Percentiles rank a stretch among this genome's conserved stretches.
These are phyloP conservation scores for Chlamydomonas eustigma DNA, from an alignment of 139 green algal species.

Conservation along the genomic window DNA sequence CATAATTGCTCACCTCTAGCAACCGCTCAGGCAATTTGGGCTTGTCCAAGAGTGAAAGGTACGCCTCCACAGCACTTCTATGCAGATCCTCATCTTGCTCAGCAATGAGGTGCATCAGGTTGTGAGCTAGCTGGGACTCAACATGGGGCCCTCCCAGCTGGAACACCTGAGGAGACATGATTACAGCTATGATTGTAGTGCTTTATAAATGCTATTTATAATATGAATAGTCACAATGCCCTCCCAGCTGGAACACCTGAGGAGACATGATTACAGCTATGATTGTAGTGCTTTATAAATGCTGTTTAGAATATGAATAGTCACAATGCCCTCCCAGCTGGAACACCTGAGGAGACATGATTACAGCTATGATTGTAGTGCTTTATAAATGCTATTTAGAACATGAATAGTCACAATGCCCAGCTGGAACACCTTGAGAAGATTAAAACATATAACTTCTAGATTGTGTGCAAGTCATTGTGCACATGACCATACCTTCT, in stretches of 20 bases:
- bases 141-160: conserved; percentile 80
- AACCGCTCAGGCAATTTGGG: conserved; percentile 61
- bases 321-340: conserved; percentile 79
- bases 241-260: conserved; percentile 78
- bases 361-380: background rate
- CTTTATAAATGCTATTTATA: background rate
- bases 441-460: background rate
- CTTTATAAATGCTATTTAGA: background rate
- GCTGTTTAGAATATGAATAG: conserved; percentile 17
- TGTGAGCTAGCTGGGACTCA: conserved; percentile 60
- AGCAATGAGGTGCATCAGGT: conserved; percentile 81
- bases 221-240: conserved; percentile 66
- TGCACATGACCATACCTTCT: too few species aligned
- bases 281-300: background rate
- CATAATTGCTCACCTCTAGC: conserved; percentile 56
- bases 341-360: conserved; percentile 58
- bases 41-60: conserved; percentile 59
- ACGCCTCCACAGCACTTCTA: conserved; percentile 43
- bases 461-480: too few species aligned
- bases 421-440: conserved; percentile 70
- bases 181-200: background rate
- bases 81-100: conserved; percentile 66
- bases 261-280: background rate
- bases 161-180: conserved; percentile 58
- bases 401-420: conserved; percentile 66